phyloP scores from a whole-genome alignment of 495 filamentous ascomycete genomes.

The Patellaria atrata region DNA sequence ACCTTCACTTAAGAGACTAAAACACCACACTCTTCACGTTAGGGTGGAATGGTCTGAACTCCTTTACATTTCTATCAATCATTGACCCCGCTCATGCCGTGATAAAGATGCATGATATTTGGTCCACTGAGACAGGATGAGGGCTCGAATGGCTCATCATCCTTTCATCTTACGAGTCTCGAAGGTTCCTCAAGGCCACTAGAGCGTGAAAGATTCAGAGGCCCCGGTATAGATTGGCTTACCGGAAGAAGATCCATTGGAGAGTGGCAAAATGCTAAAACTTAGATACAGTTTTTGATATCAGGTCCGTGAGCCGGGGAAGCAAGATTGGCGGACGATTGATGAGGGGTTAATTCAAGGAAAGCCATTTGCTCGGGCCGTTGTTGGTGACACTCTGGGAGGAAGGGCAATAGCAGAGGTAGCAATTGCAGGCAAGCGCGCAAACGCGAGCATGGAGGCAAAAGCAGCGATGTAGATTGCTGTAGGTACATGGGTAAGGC shows the following conservation, averaged over 20 bases:
- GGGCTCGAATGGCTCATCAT: no score
- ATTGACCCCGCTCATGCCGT: conserved; percentile 18
- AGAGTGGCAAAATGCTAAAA: conserved; percentile 13
- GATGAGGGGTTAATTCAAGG: conserved; percentile 9
- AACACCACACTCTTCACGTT: conserved; percentile 10
- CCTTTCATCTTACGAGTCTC: conserved; percentile 15
- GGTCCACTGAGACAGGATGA: conserved; percentile 20
- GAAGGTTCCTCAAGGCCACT: conserved; percentile 11
- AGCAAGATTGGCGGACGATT: conserved; percentile 14
- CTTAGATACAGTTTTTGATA: conserved; percentile 8
- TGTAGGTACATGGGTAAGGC: conserved; percentile 23
- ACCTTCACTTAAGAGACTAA: conserved; percentile 14
- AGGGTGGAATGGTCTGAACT: conserved; percentile 18
- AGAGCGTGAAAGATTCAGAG: conserved; percentile 17
- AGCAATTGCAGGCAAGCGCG: conserved; percentile 19
- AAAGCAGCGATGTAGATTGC: conserved; percentile 21
- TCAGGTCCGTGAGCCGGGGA: conserved; percentile 9
- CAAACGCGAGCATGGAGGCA: conserved; percentile 15
- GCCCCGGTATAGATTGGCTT: conserved; percentile 6
- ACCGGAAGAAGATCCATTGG: conserved; percentile 13
- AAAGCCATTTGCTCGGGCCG: conserved; percentile 6
- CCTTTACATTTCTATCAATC: conserved; percentile 10
- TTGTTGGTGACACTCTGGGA: conserved; percentile 3
- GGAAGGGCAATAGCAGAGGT: conserved; percentile 13
- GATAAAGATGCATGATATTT: conserved; percentile 23